phyloP scores from a whole-genome alignment of 2,329 filamentous ascomycete genomes.

The Aspergillus sp. region DNA sequence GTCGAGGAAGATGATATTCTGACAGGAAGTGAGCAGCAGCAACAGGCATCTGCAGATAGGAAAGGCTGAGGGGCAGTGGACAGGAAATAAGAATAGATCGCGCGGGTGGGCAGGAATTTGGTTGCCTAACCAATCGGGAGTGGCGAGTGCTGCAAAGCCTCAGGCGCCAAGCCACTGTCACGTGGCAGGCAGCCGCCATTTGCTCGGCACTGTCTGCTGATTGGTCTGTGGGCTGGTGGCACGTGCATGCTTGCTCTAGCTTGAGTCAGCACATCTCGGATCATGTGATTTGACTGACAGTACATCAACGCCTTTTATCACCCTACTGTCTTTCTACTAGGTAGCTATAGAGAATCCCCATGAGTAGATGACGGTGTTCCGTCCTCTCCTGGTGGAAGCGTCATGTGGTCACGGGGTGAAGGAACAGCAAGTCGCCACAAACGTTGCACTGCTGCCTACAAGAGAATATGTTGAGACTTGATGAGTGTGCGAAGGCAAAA shows the following conservation, averaged over 20 bases:
- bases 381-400: background rate
- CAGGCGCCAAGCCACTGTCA: constrained; percentile 25
- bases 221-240: constrained; percentile 5
- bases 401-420: too few species aligned
- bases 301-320: background rate
- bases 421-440: too few species aligned
- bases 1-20: constrained; percentile 1
- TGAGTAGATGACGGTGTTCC: background rate
- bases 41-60: constrained; percentile 1
- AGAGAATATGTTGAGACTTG: too few species aligned
- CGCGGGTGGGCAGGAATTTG: constrained; percentile 34
- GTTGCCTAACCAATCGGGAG: constrained; percentile 44
- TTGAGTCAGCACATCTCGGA: background rate
- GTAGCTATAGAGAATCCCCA: too few species aligned
- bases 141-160: constrained; percentile 27
- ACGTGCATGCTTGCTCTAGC: constrained; percentile 7
- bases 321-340: too few species aligned
- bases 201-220: background rate
- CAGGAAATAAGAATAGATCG: constrained; percentile 26
- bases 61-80: constrained; percentile 12
- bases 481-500: too few species aligned
- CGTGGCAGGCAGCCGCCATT: constrained; percentile 33
- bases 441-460: too few species aligned
- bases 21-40: background rate
- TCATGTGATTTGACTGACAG: background rate